Base-by-base conservation (phyloP, 441 rosid genomes). In the Populus hybrid region DNA sequence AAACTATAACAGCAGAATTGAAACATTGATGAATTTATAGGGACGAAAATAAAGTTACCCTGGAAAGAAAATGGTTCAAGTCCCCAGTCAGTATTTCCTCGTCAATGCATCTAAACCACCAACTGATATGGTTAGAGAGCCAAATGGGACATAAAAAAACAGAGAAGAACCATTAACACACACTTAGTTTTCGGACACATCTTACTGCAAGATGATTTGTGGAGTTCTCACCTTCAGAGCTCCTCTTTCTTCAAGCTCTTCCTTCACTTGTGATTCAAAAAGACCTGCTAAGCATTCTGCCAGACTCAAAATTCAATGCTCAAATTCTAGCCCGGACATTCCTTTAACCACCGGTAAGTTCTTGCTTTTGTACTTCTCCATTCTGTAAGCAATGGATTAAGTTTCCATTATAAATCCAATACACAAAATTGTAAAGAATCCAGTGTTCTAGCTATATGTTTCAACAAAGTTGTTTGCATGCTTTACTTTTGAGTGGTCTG, bases 261-360 rank as follows among this genome's bases (percentile, higher is more conserved):
- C 67, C 35, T 79, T 84, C 71, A 59, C 76, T n/a, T 64, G 50
- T 70, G 72, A 68, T 79, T 75, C 82, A 12, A 75, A 54, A 71
- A 67, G 70, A 68, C 59, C 66, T 32, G 38, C 36, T 34, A 83
- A 72, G 21, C 74, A 8, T 69, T 23, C 76, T 16, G 24, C 81
- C 8, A 30, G 8, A 18, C 67, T 74, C 26, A 64, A 76, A 70
- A 70, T 84, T 77, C 75, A 64, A 10, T 83, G 90, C 83, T 85
- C 89, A 57, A 81, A 78, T 69, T 83, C 86, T 10, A 71, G 74
- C 73, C 80, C 82, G 32, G 79, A 83, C 36, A 14, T 14, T 54
- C 81, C 84, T 8, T 24, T 81, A n/a, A 63, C 83, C 28, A 66
- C 82, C 23, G 87, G 90, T 84, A 67, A 77, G 78, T 10, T 67